phyloP scores from a whole-genome alignment of 2,329 filamentous ascomycete species.

The Knoxdaviesia proteae region DNA sequence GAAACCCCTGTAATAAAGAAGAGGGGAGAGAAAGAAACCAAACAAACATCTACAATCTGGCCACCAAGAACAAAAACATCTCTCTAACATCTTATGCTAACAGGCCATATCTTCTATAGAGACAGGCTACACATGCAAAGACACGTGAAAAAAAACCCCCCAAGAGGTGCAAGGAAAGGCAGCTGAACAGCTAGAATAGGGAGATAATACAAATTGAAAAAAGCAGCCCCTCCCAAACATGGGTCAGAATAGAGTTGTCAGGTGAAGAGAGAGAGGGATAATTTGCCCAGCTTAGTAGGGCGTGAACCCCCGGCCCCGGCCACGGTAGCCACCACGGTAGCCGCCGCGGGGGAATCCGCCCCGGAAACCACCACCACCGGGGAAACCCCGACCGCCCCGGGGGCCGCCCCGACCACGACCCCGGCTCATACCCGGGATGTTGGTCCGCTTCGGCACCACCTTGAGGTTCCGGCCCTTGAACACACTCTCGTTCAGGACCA shows the following conservation, averaged over 20 bases:
- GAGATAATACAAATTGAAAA: background rate
- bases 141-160: too few relatives aligned
- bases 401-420: constrained; percentile 43
- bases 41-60: too few relatives aligned
- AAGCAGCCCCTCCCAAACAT: constrained; percentile 3
- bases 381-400: constrained; percentile 27
- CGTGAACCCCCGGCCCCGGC: constrained; percentile 40
- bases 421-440: constrained; percentile 82
- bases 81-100: too few relatives aligned
- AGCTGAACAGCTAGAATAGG: background rate
- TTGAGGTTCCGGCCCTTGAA: constrained; percentile 93
- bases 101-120: too few relatives aligned
- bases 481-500: constrained; percentile 89
- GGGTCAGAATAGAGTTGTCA: background rate
- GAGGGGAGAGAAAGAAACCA: too few relatives aligned
- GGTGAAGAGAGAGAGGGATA: too few relatives aligned
- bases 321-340: constrained; percentile 47
- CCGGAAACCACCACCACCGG: constrained; percentile 29
- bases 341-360: constrained; percentile 27
- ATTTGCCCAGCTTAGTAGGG: constrained; percentile 31
- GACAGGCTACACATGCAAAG: too few relatives aligned
- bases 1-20: too few relatives aligned
- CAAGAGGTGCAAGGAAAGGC: too few relatives aligned
- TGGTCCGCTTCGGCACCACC: constrained; percentile 86
- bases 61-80: too few relatives aligned